A percentile compares a stretch with the other conserved stretches of the same genome.
phyloP scores from a whole-genome alignment of 2,329 filamentous ascomycete genomes.

The Fusarium palustre region DNA sequence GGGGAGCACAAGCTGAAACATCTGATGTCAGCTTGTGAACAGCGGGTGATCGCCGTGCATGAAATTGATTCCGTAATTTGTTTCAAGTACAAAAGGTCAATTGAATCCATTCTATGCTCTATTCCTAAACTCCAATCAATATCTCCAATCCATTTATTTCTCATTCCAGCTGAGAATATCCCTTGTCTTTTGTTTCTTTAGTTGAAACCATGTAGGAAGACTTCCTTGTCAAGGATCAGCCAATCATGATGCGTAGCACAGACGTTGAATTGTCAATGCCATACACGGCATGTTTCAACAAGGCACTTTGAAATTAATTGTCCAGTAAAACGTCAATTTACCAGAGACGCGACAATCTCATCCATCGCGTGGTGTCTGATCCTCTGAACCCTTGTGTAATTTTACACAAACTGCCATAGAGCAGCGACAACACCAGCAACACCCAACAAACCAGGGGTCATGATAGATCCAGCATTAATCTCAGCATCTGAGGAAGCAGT shows the following conservation, averaged over 20 bases:
- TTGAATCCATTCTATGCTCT: slow-evolving; percentile 5
- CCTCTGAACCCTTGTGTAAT: neutral
- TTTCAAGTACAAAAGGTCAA: slow-evolving; percentile 19
- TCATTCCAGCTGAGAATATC: neutral
- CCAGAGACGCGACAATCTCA: neutral
- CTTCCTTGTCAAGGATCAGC: neutral
- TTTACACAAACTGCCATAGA: slow-evolving; percentile 28
- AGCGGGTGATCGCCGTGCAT: slow-evolving; percentile 26
- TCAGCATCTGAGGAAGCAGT: neutral
- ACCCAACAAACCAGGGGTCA: neutral
- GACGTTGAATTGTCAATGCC: neutral
- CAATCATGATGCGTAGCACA: neutral
- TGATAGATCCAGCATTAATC: slow-evolving; percentile 9
- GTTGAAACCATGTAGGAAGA: neutral
- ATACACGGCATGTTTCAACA: slow-evolving; percentile 7
- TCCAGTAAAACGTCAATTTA: neutral
- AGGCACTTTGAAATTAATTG: neutral
- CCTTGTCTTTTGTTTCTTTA: neutral
- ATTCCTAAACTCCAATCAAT: neutral
- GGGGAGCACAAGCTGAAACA: slow-evolving; percentile 10
- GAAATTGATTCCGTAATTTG: slow-evolving; percentile 8
- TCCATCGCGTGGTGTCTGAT: neutral
- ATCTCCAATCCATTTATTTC: neutral
- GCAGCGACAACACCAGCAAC: slow-evolving; percentile 7
- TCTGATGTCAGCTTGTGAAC: neutral